A percentile compares a stretch with the other conserved stretches of the same genome.
Conservation (phyloP, 257 asterid genomes). For the Solanum piurae region DNA sequence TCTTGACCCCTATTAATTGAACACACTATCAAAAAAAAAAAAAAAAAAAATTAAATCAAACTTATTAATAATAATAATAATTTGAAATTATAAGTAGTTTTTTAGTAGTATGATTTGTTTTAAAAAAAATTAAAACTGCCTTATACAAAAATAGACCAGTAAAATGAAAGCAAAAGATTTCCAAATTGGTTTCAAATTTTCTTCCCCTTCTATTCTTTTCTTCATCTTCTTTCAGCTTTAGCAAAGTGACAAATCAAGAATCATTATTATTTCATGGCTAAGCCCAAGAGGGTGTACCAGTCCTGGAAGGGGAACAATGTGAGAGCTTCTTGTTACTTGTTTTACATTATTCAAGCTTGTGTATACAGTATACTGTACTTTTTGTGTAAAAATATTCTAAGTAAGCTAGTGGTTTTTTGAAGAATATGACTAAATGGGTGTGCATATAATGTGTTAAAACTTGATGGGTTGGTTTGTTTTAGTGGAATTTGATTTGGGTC, state of each 20-base stretch:
- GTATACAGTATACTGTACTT: background rate
- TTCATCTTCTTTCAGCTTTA: background rate
- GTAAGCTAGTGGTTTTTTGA: background rate
- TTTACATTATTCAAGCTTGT: background rate
- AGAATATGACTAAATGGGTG: background rate
- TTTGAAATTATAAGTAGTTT: background rate
- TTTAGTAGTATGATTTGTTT: too few relatives aligned
- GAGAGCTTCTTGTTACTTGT: conserved; percentile 2
- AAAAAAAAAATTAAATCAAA: too few relatives aligned
- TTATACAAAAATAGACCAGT: background rate
- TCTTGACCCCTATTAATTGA: background rate
- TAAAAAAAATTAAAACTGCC: background rate
- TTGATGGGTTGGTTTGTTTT: background rate
- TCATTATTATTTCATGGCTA: conserved; percentile 16
- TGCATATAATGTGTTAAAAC: background rate
- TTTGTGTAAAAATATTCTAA: background rate
- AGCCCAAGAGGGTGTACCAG: conserved; percentile 11
- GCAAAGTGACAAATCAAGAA: background rate
- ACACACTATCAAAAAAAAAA: too few relatives aligned
- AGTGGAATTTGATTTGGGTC: background rate
- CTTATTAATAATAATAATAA: background rate
- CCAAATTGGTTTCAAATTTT: background rate
- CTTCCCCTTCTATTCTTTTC: background rate
- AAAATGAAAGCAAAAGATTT: background rate
- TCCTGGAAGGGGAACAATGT: conserved; percentile 32